phyloP scores from a whole-genome alignment of 228 moss, liverwort and hornwort genomes.

The Sphagnum fallax region DNA sequence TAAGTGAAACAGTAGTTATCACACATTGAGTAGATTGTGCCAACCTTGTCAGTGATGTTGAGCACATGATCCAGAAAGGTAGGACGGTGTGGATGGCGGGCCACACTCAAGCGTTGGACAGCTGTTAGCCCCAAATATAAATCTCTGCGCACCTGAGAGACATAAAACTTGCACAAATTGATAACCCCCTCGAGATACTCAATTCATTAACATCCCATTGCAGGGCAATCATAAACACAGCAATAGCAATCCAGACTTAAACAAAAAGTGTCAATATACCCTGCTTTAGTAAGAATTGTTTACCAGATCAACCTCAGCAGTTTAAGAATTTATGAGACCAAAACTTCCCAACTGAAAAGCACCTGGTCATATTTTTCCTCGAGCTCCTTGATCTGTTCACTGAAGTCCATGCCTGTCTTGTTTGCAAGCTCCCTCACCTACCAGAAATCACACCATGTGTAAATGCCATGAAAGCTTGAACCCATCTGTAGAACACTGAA shows the following conservation, averaged over 20 bases:
- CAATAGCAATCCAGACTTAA: not conserved
- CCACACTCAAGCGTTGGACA: conserved; percentile 92
- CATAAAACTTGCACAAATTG: not conserved
- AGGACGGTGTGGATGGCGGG: conserved; percentile 93
- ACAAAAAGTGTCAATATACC: no score
- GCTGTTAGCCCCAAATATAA: conserved; percentile 86
- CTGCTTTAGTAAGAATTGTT: no score
- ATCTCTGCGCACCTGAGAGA: conserved; percentile 72
- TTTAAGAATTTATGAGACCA: no score
- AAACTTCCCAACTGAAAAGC: not conserved
- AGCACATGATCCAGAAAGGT: conserved; percentile 96
- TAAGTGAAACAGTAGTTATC: not conserved
- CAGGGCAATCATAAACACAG: not conserved
- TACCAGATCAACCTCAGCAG: not conserved
- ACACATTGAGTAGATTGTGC: not conserved
- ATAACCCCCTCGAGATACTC: no score
- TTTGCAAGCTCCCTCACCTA: conserved; percentile 92
- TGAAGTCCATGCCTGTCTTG: conserved; percentile 96
- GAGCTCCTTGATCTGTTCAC: conserved; percentile 88
- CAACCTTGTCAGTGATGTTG: conserved; percentile 93
- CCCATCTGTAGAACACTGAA: not conserved
- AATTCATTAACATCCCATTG: no score
- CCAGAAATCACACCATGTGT: not conserved
- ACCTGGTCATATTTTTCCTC: conserved; percentile 93
- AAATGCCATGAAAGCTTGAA: not conserved